These are phyloP conservation scores for Sonneratia alba DNA, from an alignment of 345 rosid genomes.

Conservation along the genomic window DNA sequence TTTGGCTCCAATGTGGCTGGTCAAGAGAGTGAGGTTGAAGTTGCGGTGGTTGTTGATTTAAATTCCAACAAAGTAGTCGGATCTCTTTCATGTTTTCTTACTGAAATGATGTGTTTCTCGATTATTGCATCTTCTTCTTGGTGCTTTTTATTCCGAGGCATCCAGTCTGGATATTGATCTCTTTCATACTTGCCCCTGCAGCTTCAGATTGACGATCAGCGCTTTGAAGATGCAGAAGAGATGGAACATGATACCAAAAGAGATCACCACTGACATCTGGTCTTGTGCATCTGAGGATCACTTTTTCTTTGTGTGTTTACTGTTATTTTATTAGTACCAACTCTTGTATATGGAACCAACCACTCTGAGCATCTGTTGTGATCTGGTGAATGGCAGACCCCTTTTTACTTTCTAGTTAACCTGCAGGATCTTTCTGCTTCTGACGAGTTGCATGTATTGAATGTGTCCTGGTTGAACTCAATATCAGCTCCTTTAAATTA, in stretches of 20 bases:
- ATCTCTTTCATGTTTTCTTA: not conserved
- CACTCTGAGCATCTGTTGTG: no score
- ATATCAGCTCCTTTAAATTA: no score
- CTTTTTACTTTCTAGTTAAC: no score
- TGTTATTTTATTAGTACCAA: no score
- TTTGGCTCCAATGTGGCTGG: not conserved
- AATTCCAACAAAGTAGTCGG: not conserved
- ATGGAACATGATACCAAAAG: constrained; percentile 38
- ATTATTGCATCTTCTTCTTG: not conserved
- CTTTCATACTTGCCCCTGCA: constrained; percentile 19
- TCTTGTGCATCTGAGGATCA: no score
- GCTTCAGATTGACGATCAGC: constrained; percentile 77
- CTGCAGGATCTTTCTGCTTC: no score
- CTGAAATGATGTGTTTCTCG: not conserved
- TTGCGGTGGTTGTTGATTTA: not conserved
- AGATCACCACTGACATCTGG: constrained; percentile 10
- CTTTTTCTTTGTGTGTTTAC: no score
- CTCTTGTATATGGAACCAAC: no score
- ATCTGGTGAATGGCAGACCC: no score
- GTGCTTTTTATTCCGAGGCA: not conserved
- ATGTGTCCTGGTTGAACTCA: no score
- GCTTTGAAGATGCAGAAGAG: constrained; percentile 96
- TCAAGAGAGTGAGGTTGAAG: not conserved
- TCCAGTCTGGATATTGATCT: not conserved
- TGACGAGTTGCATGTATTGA: no score